Evolutionary conservation across 495 filamentous ascomycete species (phyloP).

Genomic region (Paragyromitra xinjiangensis): DNA sequence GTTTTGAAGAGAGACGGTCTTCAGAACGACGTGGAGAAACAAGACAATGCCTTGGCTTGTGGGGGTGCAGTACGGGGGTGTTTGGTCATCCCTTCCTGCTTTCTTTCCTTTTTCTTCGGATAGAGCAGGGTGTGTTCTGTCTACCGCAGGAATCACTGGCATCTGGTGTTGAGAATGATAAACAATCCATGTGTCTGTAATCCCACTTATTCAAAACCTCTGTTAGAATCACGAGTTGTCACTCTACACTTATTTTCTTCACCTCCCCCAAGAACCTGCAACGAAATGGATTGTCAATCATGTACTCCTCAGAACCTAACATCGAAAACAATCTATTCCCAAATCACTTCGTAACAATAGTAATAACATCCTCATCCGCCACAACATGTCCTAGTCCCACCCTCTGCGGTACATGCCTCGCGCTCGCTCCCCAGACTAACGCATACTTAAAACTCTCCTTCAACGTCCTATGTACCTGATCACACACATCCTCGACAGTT

Average conservation of each 20-base stretch:
- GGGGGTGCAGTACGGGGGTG: background rate
- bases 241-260: background rate
- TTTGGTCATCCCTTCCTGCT: background rate
- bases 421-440: slow-evolving; percentile 96
- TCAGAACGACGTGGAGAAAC: background rate
- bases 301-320: background rate
- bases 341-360: slow-evolving; percentile 81
- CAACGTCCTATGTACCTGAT: slow-evolving; percentile 89
- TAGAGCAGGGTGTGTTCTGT: background rate
- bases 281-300: background rate
- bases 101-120: background rate
- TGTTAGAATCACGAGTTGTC: background rate
- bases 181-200: background rate
- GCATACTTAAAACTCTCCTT: slow-evolving; percentile 99
- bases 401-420: slow-evolving; percentile 90
- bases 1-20: background rate
- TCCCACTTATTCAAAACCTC: background rate
- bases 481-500: slow-evolving; percentile 96
- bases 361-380: slow-evolving; percentile 95
- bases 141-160: background rate
- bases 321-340: slow-evolving; percentile 8
- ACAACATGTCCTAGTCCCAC: slow-evolving; percentile 89
- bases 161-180: background rate
- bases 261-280: background rate
- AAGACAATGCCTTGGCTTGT: too few species aligned